Base-by-base conservation (phyloP, 179 eudicot species). In the Vitellaria paradoxa region DNA sequence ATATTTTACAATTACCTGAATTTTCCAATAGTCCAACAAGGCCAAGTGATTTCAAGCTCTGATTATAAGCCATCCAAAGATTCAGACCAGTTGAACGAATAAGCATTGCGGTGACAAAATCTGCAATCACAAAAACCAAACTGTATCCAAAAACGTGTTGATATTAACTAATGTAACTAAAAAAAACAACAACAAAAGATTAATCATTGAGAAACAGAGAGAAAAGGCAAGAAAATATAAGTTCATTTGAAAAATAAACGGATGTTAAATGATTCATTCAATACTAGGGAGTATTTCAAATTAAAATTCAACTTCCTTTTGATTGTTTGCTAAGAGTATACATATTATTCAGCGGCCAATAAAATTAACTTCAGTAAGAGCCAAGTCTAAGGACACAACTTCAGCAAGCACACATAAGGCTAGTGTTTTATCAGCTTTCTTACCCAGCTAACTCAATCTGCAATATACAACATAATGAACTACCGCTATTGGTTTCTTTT, bases 51-150 rank as follows among this genome's bases (percentile, higher is more conserved):
- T 85, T 84, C 82, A 89, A 87, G 78, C 79, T 89, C 74, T 73
- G 85, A 74, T 73, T 69, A 78, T 87, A 87, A 55, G 89, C 81
- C 75, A 82, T 79, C 71, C 89, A 91, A 81, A 96, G 93, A 77
- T 57, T 83, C 59, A 79, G 79, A 70, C 99, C 98, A 81, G 83
- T 86, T 67, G 92, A 89, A 84, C 93, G 93, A 79, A 96, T 89
- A 80, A 93, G 92, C 80, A 96, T 76, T 72, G 99, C 97, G 83
- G 91, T 74, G 73, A 90, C 55, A 73, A 93, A 82, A 88, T 96
- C 99, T 96, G 99, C 98, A 79, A 91, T 72, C 82, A 93, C 99
- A 89, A 88, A 96, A 76, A 92, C 91, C 86, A 91, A 86, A 90
- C 99, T 96, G 87, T 86, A 89, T 92, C 91, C 94, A 85, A 85